phyloP scores from a whole-genome alignment of 495 filamentous ascomycete species.

The Tuber calosporum region DNA sequence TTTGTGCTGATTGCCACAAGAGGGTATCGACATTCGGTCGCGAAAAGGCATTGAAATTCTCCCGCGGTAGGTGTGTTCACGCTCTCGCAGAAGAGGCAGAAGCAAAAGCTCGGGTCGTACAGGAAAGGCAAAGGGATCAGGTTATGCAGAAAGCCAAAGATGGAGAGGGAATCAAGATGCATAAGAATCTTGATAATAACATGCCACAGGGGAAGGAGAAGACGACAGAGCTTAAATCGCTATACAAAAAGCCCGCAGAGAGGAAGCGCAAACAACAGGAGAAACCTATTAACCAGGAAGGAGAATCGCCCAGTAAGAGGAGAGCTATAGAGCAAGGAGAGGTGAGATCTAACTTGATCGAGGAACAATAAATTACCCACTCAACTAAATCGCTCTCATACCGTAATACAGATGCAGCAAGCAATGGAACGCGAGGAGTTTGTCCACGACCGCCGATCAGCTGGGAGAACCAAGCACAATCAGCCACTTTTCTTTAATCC shows the following conservation, averaged over 20 bases:
- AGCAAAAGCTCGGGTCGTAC: no score
- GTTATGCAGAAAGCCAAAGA: not conserved
- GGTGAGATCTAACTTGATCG: no score
- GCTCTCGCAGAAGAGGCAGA: not conserved
- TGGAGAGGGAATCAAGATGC: not conserved
- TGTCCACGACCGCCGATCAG: not conserved
- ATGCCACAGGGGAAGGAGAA: not conserved
- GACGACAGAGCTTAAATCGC: not conserved
- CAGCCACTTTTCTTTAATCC: not conserved
- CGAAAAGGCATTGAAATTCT: no score
- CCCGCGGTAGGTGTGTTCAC: no score
- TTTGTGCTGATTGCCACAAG: no score
- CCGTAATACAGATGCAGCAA: not conserved
- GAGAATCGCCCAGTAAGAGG: not conserved
- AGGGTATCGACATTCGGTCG: no score
- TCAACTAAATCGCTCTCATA: not conserved
- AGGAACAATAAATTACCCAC: no score
- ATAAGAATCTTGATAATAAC: not conserved
- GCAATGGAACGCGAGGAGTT: not conserved
- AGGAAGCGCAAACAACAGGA: not conserved
- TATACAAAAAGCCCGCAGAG: not conserved
- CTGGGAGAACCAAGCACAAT: not conserved
- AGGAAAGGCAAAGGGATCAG: no score
- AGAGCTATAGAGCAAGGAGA: no score
- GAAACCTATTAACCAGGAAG: not conserved